Conservation (phyloP, 768 basidiomycete genomes). For the Rhizopogon vinicolor region DNA sequence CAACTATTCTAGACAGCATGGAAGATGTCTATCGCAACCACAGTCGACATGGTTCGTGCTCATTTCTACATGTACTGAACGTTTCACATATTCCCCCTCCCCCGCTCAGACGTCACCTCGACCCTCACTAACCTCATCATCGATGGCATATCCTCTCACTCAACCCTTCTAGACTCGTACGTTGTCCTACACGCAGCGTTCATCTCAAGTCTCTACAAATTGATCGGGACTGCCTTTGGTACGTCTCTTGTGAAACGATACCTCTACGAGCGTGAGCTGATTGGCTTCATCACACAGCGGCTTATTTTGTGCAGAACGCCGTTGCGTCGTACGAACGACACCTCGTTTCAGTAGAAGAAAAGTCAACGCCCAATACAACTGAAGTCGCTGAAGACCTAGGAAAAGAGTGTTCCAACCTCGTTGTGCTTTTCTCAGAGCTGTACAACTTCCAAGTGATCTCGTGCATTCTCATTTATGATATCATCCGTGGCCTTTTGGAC, state of each 20-base stretch:
- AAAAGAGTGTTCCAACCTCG: constrained; percentile 87
- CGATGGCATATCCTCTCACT: constrained; percentile 73
- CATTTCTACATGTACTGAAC: constrained; percentile 7
- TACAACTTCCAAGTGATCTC: constrained; percentile 97
- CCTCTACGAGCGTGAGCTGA: not conserved
- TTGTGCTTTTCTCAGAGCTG: constrained; percentile 84
- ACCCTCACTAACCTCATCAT: constrained; percentile 74
- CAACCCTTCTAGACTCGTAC: constrained; percentile 82
- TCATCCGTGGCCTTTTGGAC: constrained; percentile 72
- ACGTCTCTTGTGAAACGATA: constrained; percentile 16
- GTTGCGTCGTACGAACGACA: constrained; percentile 64
- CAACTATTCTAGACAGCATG: constrained; percentile 63
- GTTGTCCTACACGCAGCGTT: constrained; percentile 87
- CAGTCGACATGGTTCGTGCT: constrained; percentile 64
- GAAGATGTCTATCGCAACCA: constrained; percentile 76
- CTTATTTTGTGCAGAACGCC: constrained; percentile 73
- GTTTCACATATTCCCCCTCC: not conserved
- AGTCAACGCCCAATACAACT: constrained; percentile 5
- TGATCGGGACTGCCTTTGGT: constrained; percentile 90
- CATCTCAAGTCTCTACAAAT: constrained; percentile 73
- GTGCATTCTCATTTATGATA: constrained; percentile 83
- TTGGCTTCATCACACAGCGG: constrained; percentile 42
- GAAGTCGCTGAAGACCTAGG: constrained; percentile 41
- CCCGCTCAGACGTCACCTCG: constrained; percentile 68
- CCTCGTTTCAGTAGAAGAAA: constrained; percentile 32